Base-by-base conservation (phyloP, 2,329 filamentous ascomycete species). In the Thelonectria olida region DNA sequence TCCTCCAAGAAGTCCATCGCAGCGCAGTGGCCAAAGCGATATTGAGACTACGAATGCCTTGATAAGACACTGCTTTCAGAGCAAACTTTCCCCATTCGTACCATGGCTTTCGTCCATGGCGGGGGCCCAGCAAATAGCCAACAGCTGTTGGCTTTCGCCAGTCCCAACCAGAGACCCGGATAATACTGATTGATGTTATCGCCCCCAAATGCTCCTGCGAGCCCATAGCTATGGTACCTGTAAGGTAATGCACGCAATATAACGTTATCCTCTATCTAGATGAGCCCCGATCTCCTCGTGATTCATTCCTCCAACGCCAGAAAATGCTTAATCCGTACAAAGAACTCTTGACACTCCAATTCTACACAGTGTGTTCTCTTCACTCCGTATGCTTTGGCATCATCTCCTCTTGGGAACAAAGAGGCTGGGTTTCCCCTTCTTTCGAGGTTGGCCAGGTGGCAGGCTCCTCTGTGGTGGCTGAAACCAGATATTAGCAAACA, bases 371-470 rank as follows among this genome's bases (percentile, higher is more conserved):
- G 20, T n/a, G 22, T 27, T 34, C 31, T 2, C 31, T 15, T 15
- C 15, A 4, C 9, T 34, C 12, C 31, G 7, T 27, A 27, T 6
- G 25, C 9, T 6, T 15, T 19, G 7, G 20, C n/a, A 34, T 49
- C 61, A 75, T 20, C 74, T 75, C 53, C 74, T 78, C 64, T 77
- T 77, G 49, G 78, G 76, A 19, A 83, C 80, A 58, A 83, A 83
- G 13, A 80, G 79, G 61, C 81, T 82, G 3, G 76, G 75, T n/a
- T 79, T 74, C 5, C 69, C 67, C 66, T 79, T 81, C 63, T 81
- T 82, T 53, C 75, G 72, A 36, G 74, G 71, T 15, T 64, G 57
- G 7, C 67, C 70, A 2, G 73, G 74, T 36, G 66, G 69, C 7
- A 70, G 67, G 45, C 67, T 54, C 44, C 61, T 62, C 7, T 59